These are phyloP conservation scores for Tephrocybe sp. DNA, from an alignment of 768 basidiomycete species.

Conservation along the genomic window DNA sequence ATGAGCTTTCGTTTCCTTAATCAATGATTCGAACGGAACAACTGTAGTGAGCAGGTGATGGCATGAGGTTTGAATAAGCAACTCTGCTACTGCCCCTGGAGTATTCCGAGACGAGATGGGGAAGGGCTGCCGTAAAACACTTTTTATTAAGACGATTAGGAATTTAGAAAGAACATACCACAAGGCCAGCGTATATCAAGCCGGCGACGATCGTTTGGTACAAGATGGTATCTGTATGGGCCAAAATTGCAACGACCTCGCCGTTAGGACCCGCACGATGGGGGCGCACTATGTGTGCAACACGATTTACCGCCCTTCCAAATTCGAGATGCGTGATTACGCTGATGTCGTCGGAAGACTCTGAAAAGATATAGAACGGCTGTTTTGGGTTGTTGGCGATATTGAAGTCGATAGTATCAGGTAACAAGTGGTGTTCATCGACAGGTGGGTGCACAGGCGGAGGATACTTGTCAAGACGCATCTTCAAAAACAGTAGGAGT, in stretches of 20 bases:
- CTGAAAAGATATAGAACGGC: constrained; percentile 15
- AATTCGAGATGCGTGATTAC: constrained; percentile 36
- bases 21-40: constrained; percentile 17
- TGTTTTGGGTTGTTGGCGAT: constrained; percentile 13
- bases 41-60: constrained; percentile 31
- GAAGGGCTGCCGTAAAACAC: constrained; percentile 31
- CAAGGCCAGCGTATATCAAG: constrained; percentile 25
- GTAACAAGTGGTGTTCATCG: too few species aligned
- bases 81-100: constrained; percentile 18
- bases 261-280: constrained; percentile 19
- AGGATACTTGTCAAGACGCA: too few species aligned
- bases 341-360: constrained; percentile 14
- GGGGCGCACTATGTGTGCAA: constrained; percentile 32
- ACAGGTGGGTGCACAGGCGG: too few species aligned
- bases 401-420: constrained; percentile 10
- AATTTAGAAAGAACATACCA: not conserved
- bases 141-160: too few species aligned
- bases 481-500: too few species aligned
- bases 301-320: constrained; percentile 35
- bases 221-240: constrained; percentile 26
- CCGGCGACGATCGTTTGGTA: constrained; percentile 36
- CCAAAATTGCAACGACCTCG: constrained; percentile 28
- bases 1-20: constrained; percentile 17
- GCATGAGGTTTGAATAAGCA: constrained; percentile 29
- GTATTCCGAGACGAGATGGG: constrained; percentile 23